A percentile compares a stretch with the other conserved stretches of the same genome.
Conservation (phyloP, 2,329 filamentous ascomycete genomes). For the Lecanosticta acicola region DNA sequence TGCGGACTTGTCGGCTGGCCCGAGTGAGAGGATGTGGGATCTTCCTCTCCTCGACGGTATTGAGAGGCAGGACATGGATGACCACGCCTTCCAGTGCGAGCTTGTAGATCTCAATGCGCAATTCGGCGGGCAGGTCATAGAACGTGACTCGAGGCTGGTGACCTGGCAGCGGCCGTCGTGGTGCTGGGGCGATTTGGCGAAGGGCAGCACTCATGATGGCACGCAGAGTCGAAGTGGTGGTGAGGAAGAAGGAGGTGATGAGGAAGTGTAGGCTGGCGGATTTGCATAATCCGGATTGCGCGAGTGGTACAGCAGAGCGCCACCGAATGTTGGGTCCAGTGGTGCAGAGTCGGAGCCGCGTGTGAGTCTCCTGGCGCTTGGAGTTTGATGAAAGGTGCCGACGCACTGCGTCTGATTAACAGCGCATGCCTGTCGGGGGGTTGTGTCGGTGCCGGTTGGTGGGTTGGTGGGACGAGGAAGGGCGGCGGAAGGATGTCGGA, state of each 20-base stretch:
- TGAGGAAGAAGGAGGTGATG: constrained; percentile 1
- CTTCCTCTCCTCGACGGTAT: constrained; percentile 11
- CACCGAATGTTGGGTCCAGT: background rate
- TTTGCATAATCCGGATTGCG: background rate
- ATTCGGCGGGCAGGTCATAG: constrained; percentile 30
- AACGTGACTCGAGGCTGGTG: constrained; percentile 18
- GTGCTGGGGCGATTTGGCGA: constrained; percentile 17
- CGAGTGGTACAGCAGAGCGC: background rate
- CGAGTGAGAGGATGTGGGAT: constrained; percentile 25
- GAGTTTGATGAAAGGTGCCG: too few species aligned
- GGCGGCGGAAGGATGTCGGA: constrained; percentile 1
- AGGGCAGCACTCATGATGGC: constrained; percentile 5
- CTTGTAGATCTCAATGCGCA: constrained; percentile 31
- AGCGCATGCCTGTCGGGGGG: constrained; percentile 1
- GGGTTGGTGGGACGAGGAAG: background rate
- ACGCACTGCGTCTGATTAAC: too few species aligned
- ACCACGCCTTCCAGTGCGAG: constrained; percentile 25
- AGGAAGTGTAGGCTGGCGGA: background rate
- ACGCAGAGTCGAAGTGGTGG: background rate
- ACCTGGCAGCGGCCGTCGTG: constrained; percentile 11
- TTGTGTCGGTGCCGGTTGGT: too few species aligned
- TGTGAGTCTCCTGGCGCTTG: too few species aligned
- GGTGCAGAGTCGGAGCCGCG: background rate
- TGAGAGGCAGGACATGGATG: constrained; percentile 28
- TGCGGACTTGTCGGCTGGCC: constrained; percentile 27